A percentile compares a stretch with the other conserved stretches of the same genome.
Evolutionary conservation across 345 rosid genomes (phyloP).

Genomic region (Psidium guajava): DNA sequence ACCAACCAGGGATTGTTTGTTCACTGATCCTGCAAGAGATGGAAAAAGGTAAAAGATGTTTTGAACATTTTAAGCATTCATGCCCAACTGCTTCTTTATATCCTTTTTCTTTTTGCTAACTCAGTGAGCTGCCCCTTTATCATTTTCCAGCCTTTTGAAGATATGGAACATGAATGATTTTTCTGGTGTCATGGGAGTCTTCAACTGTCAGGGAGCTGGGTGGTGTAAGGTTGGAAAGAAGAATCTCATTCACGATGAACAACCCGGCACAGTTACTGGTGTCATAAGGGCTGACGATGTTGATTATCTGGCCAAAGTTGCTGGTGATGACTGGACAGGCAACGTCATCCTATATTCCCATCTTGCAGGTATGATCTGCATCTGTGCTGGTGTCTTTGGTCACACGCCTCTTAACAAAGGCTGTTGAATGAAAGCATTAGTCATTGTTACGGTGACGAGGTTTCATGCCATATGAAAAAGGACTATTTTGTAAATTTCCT

Average conservation of each 20-base stretch:
- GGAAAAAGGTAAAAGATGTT: slow-evolving; percentile 29
- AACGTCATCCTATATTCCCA: slow-evolving; percentile 46
- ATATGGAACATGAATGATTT: slow-evolving; percentile 56
- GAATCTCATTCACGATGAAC: slow-evolving; percentile 46
- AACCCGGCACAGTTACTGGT: slow-evolving; percentile 45
- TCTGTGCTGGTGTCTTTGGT: not conserved
- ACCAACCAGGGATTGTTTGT: slow-evolving; percentile 58
- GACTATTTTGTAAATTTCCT: not conserved
- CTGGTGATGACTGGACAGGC: slow-evolving; percentile 41
- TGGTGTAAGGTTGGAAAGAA: slow-evolving; percentile 55
- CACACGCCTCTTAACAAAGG: not conserved
- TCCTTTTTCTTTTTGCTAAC: not conserved
- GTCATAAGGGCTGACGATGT: slow-evolving; percentile 40
- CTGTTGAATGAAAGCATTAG: not conserved
- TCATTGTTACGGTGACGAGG: not conserved
- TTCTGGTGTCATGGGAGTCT: slow-evolving; percentile 47
- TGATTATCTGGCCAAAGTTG: slow-evolving; percentile 41
- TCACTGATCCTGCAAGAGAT: slow-evolving; percentile 52
- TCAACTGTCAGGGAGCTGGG: slow-evolving; percentile 66
- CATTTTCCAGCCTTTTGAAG: slow-evolving; percentile 38
- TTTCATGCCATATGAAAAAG: not conserved
- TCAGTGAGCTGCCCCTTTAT: not conserved
- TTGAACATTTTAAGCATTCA: not conserved
- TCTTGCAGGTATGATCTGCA: slow-evolving; percentile 33
- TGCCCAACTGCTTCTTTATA: not conserved